Percentiles rank a stretch among this genome's conserved stretches.
Evolutionary conservation across 2,329 filamentous ascomycete genomes (phyloP).

Genomic region (Lecanosticta acicola): DNA sequence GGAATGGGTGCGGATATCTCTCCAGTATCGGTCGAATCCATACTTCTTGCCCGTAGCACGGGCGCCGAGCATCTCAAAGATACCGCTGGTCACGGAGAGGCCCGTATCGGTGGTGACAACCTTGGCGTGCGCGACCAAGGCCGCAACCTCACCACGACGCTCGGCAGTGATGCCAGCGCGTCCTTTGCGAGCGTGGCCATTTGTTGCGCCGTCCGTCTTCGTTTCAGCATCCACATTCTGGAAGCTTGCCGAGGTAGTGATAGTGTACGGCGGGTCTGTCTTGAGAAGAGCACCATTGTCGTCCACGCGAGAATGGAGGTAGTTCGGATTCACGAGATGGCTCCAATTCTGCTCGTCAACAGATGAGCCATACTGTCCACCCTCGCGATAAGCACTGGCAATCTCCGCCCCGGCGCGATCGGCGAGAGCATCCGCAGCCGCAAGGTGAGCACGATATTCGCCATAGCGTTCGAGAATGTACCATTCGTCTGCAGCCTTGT

Average conservation of each 20-base stretch:
- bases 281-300: conserved; percentile 21
- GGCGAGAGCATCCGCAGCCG: conserved; percentile 54
- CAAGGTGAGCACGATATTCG: conserved; percentile 57
- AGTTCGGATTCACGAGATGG: conserved; percentile 18
- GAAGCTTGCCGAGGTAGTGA: conserved; percentile 18
- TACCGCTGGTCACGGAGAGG: conserved; percentile 53
- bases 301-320: conserved; percentile 12
- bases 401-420: conserved; percentile 52
- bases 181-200: conserved; percentile 14
- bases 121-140: conserved; percentile 59
- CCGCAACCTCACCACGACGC: conserved; percentile 55
- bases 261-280: conserved; percentile 18
- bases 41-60: conserved; percentile 54
- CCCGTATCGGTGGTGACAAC: conserved; percentile 58
- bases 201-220: conserved; percentile 12
- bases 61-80: conserved; percentile 60
- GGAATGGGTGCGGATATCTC: conserved; percentile 60
- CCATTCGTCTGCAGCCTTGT: conserved; percentile 56
- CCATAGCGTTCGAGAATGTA: conserved; percentile 62
- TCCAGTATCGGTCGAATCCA: conserved; percentile 60
- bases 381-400: conserved; percentile 41
- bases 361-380: conserved; percentile 26
- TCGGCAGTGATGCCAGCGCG: conserved; percentile 45
- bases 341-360: conserved; percentile 9
- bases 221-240: conserved; percentile 11